phyloP scores from a whole-genome alignment of 2,329 filamentous ascomycete species.

The Colletotrichum sp. region DNA sequence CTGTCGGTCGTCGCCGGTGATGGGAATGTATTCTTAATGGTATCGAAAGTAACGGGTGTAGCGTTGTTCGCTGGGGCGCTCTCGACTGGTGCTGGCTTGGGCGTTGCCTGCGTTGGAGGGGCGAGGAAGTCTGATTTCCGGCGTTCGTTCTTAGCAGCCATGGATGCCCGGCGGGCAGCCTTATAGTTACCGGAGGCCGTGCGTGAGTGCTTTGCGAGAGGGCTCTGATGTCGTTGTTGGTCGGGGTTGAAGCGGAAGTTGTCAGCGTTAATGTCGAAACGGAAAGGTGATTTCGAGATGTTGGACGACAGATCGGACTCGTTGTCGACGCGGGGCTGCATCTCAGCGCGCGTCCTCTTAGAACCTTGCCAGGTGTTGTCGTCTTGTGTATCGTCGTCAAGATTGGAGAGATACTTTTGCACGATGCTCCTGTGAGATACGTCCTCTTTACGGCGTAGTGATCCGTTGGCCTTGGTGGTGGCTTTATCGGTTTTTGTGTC shows the following conservation, averaged over 20 bases:
- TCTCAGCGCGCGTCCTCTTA: conserved; percentile 49
- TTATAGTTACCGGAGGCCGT: conserved; percentile 28
- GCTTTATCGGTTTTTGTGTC: neutral
- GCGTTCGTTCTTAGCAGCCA: conserved; percentile 8
- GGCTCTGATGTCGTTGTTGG: conserved; percentile 38
- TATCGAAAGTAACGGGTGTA: conserved; percentile 21
- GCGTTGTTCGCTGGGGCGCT: neutral
- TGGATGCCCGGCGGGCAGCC: conserved; percentile 1
- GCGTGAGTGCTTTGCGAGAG: conserved; percentile 39
- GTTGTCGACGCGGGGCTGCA: conserved; percentile 60
- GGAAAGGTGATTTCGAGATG: conserved; percentile 42
- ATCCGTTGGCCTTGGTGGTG: neutral
- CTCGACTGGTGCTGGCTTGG: conserved; percentile 6
- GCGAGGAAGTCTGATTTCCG: conserved; percentile 16
- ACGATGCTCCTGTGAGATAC: conserved; percentile 36
- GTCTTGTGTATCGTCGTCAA: conserved; percentile 48
- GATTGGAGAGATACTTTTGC: conserved; percentile 30
- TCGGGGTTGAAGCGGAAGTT: conserved; percentile 30
- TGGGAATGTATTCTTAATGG: conserved; percentile 23
- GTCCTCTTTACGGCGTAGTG: conserved; percentile 48
- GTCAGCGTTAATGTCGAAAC: conserved; percentile 23
- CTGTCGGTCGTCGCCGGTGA: conserved; percentile 38
- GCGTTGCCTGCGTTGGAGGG: conserved; percentile 6
- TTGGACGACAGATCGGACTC: conserved; percentile 54
- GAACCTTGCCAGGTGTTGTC: conserved; percentile 37